phyloP scores from a whole-genome alignment of 2,329 filamentous ascomycete genomes.

The Sphaerulina musiva region DNA sequence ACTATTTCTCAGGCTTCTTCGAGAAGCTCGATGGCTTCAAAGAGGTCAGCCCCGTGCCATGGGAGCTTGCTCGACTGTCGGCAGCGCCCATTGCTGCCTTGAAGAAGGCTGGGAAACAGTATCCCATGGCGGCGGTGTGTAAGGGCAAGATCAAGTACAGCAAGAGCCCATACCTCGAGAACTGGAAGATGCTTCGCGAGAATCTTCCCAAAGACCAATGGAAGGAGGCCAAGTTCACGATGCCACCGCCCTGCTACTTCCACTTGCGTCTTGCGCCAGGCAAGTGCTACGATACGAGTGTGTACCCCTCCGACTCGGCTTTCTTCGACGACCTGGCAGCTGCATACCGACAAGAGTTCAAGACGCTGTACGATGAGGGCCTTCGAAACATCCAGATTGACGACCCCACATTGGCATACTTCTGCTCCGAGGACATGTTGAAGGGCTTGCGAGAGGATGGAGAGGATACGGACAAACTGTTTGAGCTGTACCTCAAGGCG shows the following conservation, averaged over 20 bases:
- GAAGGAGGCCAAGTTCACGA: slow-evolving; percentile 35
- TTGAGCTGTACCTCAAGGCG: slow-evolving; percentile 35
- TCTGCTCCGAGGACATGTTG: slow-evolving; percentile 36
- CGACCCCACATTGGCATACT: slow-evolving; percentile 37
- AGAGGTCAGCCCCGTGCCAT: slow-evolving; percentile 34
- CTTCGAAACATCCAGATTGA: slow-evolving; percentile 36
- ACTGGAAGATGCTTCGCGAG: slow-evolving; percentile 33
- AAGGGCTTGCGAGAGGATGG: slow-evolving; percentile 32
- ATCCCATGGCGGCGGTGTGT: slow-evolving; percentile 36
- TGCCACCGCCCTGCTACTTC: slow-evolving; percentile 36
- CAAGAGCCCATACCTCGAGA: slow-evolving; percentile 33
- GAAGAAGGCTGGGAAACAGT: slow-evolving; percentile 36
- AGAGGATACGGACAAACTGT: slow-evolving; percentile 34
- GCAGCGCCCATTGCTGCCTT: slow-evolving; percentile 35
- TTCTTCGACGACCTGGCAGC: slow-evolving; percentile 35
- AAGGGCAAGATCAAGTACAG: slow-evolving; percentile 34
- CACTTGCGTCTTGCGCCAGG: slow-evolving; percentile 34
- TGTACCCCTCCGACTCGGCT: slow-evolving; percentile 31
- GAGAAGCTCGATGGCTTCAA: slow-evolving; percentile 36
- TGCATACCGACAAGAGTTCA: slow-evolving; percentile 34
- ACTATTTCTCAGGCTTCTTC: slow-evolving; percentile 37
- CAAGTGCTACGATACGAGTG: slow-evolving; percentile 33
- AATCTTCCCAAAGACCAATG: slow-evolving; percentile 32
- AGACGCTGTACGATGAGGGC: slow-evolving; percentile 33
- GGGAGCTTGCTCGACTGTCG: slow-evolving; percentile 33